Conservation (phyloP, 2,329 filamentous ascomycete species). For the Penicillium sp. region DNA sequence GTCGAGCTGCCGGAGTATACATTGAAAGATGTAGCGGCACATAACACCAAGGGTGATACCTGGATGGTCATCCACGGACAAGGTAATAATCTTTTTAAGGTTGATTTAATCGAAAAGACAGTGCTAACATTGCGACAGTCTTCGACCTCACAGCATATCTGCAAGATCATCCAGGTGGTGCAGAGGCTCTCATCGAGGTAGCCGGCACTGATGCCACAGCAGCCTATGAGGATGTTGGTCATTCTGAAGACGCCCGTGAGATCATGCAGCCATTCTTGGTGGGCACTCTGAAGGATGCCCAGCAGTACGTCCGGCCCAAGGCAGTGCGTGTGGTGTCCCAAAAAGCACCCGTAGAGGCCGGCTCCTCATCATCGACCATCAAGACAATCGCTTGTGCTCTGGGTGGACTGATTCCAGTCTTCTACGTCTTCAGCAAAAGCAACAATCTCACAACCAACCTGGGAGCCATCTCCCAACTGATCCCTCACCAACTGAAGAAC, state of each 20-base stretch:
- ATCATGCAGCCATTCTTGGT: conserved; percentile 40
- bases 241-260: conserved; percentile 47
- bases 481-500: conserved; percentile 2
- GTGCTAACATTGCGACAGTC: conserved; percentile 39
- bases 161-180: conserved; percentile 55
- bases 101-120: too few species aligned
- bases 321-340: conserved; percentile 21
- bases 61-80: conserved; percentile 59
- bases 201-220: conserved; percentile 44
- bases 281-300: conserved; percentile 33
- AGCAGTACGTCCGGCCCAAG: conserved; percentile 15
- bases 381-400: conserved; percentile 13
- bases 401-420: conserved; percentile 2
- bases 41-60: conserved; percentile 49
- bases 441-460: conserved; percentile 1
- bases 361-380: conserved; percentile 24
- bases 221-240: conserved; percentile 46
- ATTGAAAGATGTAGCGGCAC: conserved; percentile 44
- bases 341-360: conserved; percentile 3
- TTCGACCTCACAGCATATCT: conserved; percentile 59
- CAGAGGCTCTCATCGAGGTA: conserved; percentile 40
- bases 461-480: neutral
- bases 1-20: conserved; percentile 23
- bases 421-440: neutral
- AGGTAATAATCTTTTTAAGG: conserved; percentile 34